Evolutionary conservation across 305 asterid genomes (phyloP).

Genomic region (Petunia hybrid): DNA sequence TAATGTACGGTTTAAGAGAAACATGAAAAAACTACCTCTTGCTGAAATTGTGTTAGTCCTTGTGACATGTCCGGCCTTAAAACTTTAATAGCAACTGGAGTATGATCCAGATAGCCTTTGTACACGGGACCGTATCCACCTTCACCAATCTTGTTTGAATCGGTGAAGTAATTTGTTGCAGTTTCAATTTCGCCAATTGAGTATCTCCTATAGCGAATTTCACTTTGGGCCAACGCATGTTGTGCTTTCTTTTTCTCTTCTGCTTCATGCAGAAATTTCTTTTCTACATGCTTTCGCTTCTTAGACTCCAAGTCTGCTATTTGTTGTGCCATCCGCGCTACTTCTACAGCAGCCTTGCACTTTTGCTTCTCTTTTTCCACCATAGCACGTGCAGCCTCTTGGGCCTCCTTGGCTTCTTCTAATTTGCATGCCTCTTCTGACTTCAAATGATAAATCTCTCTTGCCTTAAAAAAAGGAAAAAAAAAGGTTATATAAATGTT

Average conservation of each 20-base stretch:
- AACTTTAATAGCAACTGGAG: constrained; percentile 57
- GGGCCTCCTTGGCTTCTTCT: constrained; percentile 52
- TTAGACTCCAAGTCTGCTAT: constrained; percentile 48
- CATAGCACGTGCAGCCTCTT: constrained; percentile 58
- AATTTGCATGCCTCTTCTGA: constrained; percentile 47
- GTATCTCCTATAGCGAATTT: constrained; percentile 44
- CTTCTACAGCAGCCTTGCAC: constrained; percentile 72
- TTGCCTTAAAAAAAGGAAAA: constrained; percentile 46
- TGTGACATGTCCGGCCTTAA: constrained; percentile 50
- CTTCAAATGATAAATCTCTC: constrained; percentile 49
- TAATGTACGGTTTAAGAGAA: neutral
- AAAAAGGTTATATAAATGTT: neutral
- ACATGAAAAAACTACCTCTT: constrained; percentile 59
- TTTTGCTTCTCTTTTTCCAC: constrained; percentile 70
- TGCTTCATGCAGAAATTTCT: constrained; percentile 37
- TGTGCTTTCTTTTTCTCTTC: constrained; percentile 47
- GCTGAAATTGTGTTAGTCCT: constrained; percentile 81
- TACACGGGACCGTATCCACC: constrained; percentile 63
- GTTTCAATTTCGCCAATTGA: constrained; percentile 47
- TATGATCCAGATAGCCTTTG: constrained; percentile 51
- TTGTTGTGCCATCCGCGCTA: constrained; percentile 62
- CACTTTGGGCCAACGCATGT: constrained; percentile 38
- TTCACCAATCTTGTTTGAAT: constrained; percentile 51
- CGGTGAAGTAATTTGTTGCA: constrained; percentile 50
- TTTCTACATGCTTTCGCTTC: constrained; percentile 45